Base-by-base conservation (phyloP, 2,329 filamentous ascomycete genomes). In the Fusarium virguliforme region DNA sequence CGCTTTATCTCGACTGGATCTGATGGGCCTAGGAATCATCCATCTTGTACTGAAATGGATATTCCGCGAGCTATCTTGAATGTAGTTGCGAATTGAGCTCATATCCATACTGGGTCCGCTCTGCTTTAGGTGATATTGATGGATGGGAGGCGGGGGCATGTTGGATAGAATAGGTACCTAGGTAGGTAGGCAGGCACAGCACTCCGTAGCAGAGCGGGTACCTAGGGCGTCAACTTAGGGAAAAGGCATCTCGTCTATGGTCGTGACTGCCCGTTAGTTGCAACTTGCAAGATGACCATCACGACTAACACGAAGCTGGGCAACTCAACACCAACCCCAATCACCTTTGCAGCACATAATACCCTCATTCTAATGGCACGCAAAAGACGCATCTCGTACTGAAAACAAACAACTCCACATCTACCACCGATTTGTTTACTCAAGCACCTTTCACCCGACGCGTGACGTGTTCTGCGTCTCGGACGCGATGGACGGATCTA, bases 381-480 rank as follows among this genome's bases (percentile, higher is more conserved):
- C 24, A 8, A 30, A n/a, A 35, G 6, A 15, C n/a, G 43, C 26
- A n/a, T 28, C 24, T 28, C 13, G 13, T 46, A 43, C 22, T 13
- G 30, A 28, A 9, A 13, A 9, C 13, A 54, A 8, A 15, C 22
- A 26, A 37, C 13, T 4, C n/a, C 48, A 8, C 4, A 53, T 13
- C 9, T 22, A 54, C 38, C 15, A 8, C 51, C 26, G 4, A 8
- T 56, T 22, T 18, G 34, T 37, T 54, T 37, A 37, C 34, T 54
- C 28, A 35, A 15, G 28, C 43, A 9, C 43, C 18, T 43, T 18
- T 13, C 3, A 6, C 18, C 43, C 15, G 15, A n/a, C 43, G 43
- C 43, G 43, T 48, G 43, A 48, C 43, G 43, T 48, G 43, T 48
- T 48, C 26, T 48, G 24, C 43, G 43, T 18, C 26, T 30, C 6